These are phyloP conservation scores for Marasmius oreades DNA, from an alignment of 1,284 basidiomycete species.

Conservation along the genomic window DNA sequence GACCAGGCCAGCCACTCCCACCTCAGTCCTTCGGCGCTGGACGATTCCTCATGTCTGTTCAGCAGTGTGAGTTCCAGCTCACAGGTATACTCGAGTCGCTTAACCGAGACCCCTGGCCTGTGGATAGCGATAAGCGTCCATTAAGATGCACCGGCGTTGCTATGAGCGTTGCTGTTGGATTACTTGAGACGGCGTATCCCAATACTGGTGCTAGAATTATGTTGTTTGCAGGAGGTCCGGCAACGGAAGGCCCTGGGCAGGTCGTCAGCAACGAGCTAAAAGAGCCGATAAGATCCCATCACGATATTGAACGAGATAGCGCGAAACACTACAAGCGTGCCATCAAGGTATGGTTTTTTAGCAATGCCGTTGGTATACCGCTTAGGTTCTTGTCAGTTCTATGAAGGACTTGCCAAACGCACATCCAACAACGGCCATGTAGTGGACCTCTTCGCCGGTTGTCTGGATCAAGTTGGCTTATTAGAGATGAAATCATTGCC, in stretches of 20 bases:
- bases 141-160: constrained; percentile 96
- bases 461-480: constrained; percentile 96
- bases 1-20: constrained; percentile 85
- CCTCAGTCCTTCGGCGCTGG: constrained; percentile 84
- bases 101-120: constrained; percentile 94
- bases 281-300: constrained; percentile 98
- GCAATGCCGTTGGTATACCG: constrained; percentile 5
- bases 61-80: constrained; percentile 95
- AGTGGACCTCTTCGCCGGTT: constrained; percentile 95
- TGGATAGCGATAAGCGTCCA: constrained; percentile 93
- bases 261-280: constrained; percentile 95
- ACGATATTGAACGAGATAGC: constrained; percentile 97
- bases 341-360: constrained; percentile 64
- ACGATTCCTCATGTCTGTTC: constrained; percentile 91
- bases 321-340: constrained; percentile 98
- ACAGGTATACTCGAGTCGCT: constrained; percentile 92
- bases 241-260: constrained; percentile 95
- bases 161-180: constrained; percentile 90
- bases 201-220: constrained; percentile 97
- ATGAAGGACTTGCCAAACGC: constrained; percentile 92
- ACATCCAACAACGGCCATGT: constrained; percentile 94
- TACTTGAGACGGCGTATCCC: constrained; percentile 94
- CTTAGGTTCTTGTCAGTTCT: constrained; percentile 60
- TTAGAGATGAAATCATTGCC: constrained; percentile 97
- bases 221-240: constrained; percentile 96